phyloP scores from a whole-genome alignment of 345 rosid species.

The Cardamine chenopodiifolia region DNA sequence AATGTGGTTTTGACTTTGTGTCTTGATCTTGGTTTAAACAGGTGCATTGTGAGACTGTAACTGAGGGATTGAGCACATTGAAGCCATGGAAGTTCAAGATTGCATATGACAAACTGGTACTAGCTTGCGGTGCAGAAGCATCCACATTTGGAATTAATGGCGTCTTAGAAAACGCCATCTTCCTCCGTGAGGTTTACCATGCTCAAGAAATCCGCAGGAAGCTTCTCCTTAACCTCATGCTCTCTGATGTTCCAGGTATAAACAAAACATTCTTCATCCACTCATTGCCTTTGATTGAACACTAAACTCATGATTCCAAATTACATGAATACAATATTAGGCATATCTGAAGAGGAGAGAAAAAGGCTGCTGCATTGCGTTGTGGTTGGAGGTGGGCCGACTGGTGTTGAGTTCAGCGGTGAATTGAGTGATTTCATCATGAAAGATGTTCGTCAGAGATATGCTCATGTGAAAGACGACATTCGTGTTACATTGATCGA shows the following conservation, averaged over 20 bases:
- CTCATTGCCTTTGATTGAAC: background rate
- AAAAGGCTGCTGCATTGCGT: constrained; percentile 80
- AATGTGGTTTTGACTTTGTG: background rate
- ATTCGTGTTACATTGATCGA: constrained; percentile 88
- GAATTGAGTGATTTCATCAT: constrained; percentile 94
- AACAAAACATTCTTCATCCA: background rate
- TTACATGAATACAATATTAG: constrained; percentile 38
- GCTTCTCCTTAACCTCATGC: constrained; percentile 93
- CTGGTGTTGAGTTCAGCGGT: constrained; percentile 97
- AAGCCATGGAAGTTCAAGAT: constrained; percentile 83
- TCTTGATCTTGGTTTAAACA: constrained; percentile 32
- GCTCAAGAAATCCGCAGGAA: constrained; percentile 94
- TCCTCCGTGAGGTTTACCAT: constrained; percentile 89
- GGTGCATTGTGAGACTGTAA: constrained; percentile 84
- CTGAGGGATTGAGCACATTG: constrained; percentile 48
- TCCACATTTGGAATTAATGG: constrained; percentile 90
- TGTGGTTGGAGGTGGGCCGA: constrained; percentile 95
- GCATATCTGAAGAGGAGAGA: constrained; percentile 78
- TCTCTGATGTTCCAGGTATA: constrained; percentile 80
- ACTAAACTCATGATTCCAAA: background rate
- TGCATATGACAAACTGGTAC: constrained; percentile 85
- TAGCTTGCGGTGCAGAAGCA: constrained; percentile 93
- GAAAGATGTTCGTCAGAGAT: constrained; percentile 80
- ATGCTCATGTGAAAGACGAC: constrained; percentile 71
- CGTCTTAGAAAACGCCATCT: constrained; percentile 80